Base-by-base conservation (phyloP, 768 basidiomycete species). In the Suillus discolor region DNA sequence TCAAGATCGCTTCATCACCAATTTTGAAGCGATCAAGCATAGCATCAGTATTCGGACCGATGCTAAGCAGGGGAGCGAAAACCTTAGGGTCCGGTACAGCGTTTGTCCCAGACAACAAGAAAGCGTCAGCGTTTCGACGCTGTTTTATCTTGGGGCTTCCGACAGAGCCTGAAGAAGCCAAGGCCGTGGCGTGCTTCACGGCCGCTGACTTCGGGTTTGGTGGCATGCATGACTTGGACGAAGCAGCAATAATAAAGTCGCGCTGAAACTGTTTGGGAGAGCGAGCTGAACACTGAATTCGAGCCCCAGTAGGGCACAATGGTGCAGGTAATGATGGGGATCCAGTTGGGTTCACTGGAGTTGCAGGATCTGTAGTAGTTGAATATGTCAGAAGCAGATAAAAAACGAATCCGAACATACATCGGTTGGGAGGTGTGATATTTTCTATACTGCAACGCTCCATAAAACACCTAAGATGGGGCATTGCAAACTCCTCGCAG, bases 21-120 rank as follows among this genome's bases (percentile, higher is more conserved):
- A 66, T 28, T 25, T 60, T 63, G 36, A 66, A 66, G 20, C 42
- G 11, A 45, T 63, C 54, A 34, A 66, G 41, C 41, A 63, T 20
- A 45, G 66, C 57, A 63, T 66, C 62, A 31, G 62, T 63, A 31
- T 57, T 39, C 2, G 62, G 55, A 12, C 66, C 55, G 25, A 66
- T 66, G 62, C 66, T 66, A 8, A 66, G 57, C 13, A 66, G 44
- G 28, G 62, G 20, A 18, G 28, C 9, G 4, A 47, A 47, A 47
- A 47, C 45, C 45, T 47, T 47, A 2, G n/a, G 45, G 0, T 20
- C 20, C 11, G 1, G 20, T 20, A 47, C 2, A 1, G 11, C 9
- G 12, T 47, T 20, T 1, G 5, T 47, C 11, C 45, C 6, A 0
- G 2, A 9, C 45, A 47, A 47, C n/a, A n/a, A 47, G 45, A 47